Evolutionary conservation across 2,329 filamentous ascomycete genomes (phyloP), one percentile per base, ranked within the genome.

Genomic region (Penicillium palitans): DNA sequence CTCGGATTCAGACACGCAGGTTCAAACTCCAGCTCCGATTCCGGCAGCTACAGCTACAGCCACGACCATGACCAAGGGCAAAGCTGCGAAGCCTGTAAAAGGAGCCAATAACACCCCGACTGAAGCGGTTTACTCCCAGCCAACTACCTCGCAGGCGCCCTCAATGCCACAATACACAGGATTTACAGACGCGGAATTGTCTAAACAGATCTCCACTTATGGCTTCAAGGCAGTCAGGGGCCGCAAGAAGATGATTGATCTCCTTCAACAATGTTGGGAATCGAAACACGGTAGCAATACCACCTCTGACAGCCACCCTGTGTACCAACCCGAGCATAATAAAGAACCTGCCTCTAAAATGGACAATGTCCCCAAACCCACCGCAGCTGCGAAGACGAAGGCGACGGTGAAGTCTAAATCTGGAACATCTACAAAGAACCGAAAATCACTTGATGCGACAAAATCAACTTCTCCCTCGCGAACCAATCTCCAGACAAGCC

Each of bases 221-320:
- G 88, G 88, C 0, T 92, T 93, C 74, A 93, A 92, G 69, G 78
- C 87, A 1, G 78, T 92, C 31, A 90, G 87, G 69, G 84, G 79
- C 55, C 82, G 90, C 19, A 80, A 82, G 49, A 84, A 85, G 9
- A 91, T 90, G 87, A 86, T 93, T 60, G 79, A 84, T 1, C 73
- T 91, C 12, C 76, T 93, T 13, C 79, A 89, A 52, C 83, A 86
- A 67, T 92, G 90, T 71, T 92, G 89, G 88, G 75, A 83, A 63
- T 86, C 84, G 57, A 85, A 85, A 69, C 75, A 81, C 52, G 64
- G 64, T 27, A 59, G 46, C 42, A 40, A 37, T 39, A 10, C 25
- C 66, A 70, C 35, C 5, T 33, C 25, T 37, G 41, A 17, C 27
- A 41, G 21, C 52, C 27, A 59, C 37, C 35, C 39, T 42, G 21